phyloP scores from a whole-genome alignment of 2,329 filamentous ascomycete genomes.

The Dactylellina cionopaga region DNA sequence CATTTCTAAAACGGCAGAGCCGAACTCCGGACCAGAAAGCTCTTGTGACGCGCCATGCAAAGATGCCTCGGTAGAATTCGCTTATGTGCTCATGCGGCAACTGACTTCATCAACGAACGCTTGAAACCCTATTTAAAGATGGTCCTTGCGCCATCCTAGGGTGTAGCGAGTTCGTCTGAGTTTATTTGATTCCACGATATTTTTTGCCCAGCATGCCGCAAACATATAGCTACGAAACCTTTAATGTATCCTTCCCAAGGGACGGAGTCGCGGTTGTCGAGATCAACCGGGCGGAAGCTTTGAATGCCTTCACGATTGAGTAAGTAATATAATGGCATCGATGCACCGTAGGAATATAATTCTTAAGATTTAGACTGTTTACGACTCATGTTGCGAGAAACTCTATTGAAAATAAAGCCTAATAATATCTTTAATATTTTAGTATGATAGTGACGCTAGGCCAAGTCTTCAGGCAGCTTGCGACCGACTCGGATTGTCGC shows the following conservation, averaged over 20 bases:
- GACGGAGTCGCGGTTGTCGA: conserved; percentile 87
- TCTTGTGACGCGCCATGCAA: conserved; percentile 14
- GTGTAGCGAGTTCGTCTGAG: no score
- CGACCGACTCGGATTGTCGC: conserved; percentile 76
- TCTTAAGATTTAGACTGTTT: no score
- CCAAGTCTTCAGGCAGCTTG: conserved; percentile 76
- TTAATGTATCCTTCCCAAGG: conserved; percentile 76
- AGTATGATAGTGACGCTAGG: conserved; percentile 86
- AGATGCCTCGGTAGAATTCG: conserved; percentile 52
- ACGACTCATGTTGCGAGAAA: no score
- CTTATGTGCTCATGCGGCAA: conserved; percentile 33
- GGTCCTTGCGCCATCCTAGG: background rate
- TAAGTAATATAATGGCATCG: conserved; percentile 60
- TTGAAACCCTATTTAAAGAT: conserved; percentile 28
- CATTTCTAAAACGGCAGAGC: background rate
- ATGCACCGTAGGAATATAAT: background rate
- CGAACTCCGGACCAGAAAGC: background rate
- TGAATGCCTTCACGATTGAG: conserved; percentile 85
- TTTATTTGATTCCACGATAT: no score
- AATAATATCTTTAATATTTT: conserved; percentile 2
- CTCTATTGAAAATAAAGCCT: no score
- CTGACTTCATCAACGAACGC: conserved; percentile 15
- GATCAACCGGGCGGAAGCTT: conserved; percentile 84
- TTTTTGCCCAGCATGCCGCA: conserved; percentile 38
- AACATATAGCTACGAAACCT: conserved; percentile 68